Evolutionary conservation across 192 early-diverging fungal species (phyloP).

Genomic region (Dimargaris verticillata): DNA sequence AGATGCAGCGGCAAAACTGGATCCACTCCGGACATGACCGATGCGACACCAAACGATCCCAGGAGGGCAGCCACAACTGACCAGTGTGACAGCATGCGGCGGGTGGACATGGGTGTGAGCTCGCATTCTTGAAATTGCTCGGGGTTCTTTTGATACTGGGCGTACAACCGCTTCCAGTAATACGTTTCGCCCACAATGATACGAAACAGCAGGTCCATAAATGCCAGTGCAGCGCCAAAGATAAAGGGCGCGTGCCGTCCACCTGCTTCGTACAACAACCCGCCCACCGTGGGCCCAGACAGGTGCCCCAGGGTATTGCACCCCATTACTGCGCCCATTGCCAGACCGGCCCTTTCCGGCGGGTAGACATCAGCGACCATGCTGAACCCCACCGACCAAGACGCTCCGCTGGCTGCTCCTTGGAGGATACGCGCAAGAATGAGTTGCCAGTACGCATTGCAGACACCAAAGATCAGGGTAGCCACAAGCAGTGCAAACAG

Average conservation of each 20-base stretch:
- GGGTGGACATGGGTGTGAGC: background rate
- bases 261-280: conserved; percentile 42
- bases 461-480: conserved; percentile 44
- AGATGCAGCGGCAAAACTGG: conserved; percentile 26
- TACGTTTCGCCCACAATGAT: conserved; percentile 43
- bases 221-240: conserved; percentile 42
- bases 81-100: background rate
- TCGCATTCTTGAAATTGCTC: background rate
- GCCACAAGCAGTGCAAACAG: conserved; percentile 45
- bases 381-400: conserved; percentile 53
- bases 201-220: conserved; percentile 40
- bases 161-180: conserved; percentile 13
- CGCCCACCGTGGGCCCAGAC: conserved; percentile 52
- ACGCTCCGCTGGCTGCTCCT: conserved; percentile 55
- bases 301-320: conserved; percentile 51
- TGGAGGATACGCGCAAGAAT: conserved; percentile 52
- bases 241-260: conserved; percentile 50
- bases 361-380: conserved; percentile 57
- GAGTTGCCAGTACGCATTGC: conserved; percentile 44
- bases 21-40: conserved; percentile 16
- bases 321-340: conserved; percentile 52
- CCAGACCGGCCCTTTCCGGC: conserved; percentile 41
- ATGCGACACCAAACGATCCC: background rate
- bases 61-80: background rate
- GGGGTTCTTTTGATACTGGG: background rate